Evolutionary conservation across 805 yeast species (phyloP).

Genomic region (Clavispora asparagi): DNA sequence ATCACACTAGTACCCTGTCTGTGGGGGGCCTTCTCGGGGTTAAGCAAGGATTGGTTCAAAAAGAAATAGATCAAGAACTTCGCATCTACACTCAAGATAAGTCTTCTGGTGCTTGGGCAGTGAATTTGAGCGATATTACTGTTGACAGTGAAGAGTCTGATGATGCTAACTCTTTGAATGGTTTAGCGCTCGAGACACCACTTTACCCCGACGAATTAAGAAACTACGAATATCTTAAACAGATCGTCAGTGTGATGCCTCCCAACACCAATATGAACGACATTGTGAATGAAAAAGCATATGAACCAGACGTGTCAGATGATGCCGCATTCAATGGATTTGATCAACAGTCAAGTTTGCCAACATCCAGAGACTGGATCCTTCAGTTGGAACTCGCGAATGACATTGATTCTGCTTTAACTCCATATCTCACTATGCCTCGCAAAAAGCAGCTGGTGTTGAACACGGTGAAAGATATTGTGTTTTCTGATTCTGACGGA

Average conservation of each 20-base stretch:
- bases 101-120: constrained; percentile 18
- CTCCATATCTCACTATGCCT: constrained; percentile 19
- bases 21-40: constrained; percentile 18
- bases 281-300: constrained; percentile 57
- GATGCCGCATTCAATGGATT: constrained; percentile 28
- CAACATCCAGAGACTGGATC: constrained; percentile 58
- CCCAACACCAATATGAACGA: constrained; percentile 26
- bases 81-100: constrained; percentile 17
- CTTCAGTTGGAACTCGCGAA: constrained; percentile 53
- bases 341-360: constrained; percentile 41
- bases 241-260: constrained; percentile 29
- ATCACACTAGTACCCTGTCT: constrained; percentile 9
- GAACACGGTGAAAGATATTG: constrained; percentile 40
- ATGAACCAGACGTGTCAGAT: constrained; percentile 57
- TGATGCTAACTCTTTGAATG: constrained; percentile 7
- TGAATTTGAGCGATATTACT: constrained; percentile 29
- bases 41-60: constrained; percentile 26
- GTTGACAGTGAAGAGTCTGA: constrained; percentile 21
- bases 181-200: constrained; percentile 10
- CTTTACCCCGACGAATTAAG: constrained; percentile 8
- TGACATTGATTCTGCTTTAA: constrained; percentile 39
- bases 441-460: constrained; percentile 15
- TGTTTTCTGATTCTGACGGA: constrained; percentile 44
- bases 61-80: constrained; percentile 26
- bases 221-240: constrained; percentile 31